phyloP scores from a whole-genome alignment of 2,329 filamentous ascomycete genomes.

The Aureobasidium vineae region DNA sequence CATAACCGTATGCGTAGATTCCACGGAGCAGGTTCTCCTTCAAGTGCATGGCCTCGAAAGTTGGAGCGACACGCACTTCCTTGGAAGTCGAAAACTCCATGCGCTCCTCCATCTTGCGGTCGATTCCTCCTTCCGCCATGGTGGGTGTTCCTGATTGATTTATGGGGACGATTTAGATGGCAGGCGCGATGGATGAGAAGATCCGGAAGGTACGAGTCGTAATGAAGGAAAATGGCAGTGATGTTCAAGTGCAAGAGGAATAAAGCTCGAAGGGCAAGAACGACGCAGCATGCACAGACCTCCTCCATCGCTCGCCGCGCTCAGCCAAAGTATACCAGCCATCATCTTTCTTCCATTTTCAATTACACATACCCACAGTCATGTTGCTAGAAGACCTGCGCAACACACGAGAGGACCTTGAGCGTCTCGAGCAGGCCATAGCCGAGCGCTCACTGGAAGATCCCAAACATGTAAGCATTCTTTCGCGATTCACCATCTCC shows the following conservation, averaged over 20 bases:
- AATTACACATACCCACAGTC: neutral
- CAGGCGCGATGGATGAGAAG: slow-evolving; percentile 3
- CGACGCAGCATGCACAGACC: slow-evolving; percentile 17
- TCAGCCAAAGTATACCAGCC: neutral
- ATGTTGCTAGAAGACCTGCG: slow-evolving; percentile 93
- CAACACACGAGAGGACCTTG: slow-evolving; percentile 92
- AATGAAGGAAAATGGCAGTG: neutral
- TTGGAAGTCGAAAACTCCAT: slow-evolving; percentile 99
- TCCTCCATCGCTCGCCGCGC: slow-evolving; percentile 20
- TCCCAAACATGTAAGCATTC: slow-evolving; percentile 61
- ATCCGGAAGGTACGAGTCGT: neutral
- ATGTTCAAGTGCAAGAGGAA: neutral
- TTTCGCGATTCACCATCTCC: neutral
- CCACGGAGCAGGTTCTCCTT: slow-evolving; percentile 97
- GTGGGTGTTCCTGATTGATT: slow-evolving; percentile 38
- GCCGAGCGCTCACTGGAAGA: slow-evolving; percentile 86
- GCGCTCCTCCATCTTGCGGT: slow-evolving; percentile 89
- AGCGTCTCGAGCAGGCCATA: slow-evolving; percentile 91
- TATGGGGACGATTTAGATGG: neutral
- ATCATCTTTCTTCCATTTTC: neutral
- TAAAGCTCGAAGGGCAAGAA: slow-evolving; percentile 23
- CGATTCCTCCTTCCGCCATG: slow-evolving; percentile 89
- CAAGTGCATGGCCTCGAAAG: slow-evolving; percentile 92
- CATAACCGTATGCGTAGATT: slow-evolving; percentile 98
- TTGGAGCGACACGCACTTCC: slow-evolving; percentile 92